Conservation (phyloP, 345 rosid species). For the Capsella bursapastoris region DNA sequence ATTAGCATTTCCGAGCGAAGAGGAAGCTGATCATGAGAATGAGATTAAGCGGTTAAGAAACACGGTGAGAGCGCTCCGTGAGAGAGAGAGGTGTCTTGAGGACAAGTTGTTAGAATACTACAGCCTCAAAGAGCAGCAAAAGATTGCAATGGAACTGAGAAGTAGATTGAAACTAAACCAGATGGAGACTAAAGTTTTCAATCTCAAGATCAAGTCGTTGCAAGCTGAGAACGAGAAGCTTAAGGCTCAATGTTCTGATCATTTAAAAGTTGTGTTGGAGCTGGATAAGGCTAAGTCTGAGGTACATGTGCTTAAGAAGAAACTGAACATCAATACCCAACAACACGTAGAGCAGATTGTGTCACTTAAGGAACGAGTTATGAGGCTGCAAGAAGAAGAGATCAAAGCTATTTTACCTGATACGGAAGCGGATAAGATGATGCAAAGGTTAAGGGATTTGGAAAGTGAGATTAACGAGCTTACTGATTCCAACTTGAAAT, state of each 20-base stretch:
- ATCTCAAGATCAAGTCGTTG: conserved; percentile 73
- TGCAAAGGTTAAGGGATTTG: conserved; percentile 64
- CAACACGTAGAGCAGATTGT: conserved; percentile 72
- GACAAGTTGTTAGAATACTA: conserved; percentile 76
- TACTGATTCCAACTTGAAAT: conserved; percentile 55
- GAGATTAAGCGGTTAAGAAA: conserved; percentile 65
- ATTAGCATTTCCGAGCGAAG: conserved; percentile 47
- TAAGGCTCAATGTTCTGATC: conserved; percentile 60
- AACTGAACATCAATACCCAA: conserved; percentile 68
- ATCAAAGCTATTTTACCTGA: conserved; percentile 44
- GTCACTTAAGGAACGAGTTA: conserved; percentile 65
- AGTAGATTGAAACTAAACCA: conserved; percentile 75
- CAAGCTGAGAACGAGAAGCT: conserved; percentile 69
- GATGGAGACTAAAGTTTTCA: conserved; percentile 73
- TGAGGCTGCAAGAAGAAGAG: conserved; percentile 68
- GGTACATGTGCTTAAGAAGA: conserved; percentile 67
- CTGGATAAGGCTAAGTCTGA: conserved; percentile 65
- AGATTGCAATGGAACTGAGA: conserved; percentile 72
- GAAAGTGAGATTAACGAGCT: conserved; percentile 72
- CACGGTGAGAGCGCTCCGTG: conserved; percentile 63
- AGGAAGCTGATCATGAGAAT: conserved; percentile 57
- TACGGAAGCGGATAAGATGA: conserved; percentile 43
- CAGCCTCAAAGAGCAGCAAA: conserved; percentile 83
- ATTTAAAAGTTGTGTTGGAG: conserved; percentile 54
- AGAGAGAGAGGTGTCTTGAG: conserved; percentile 80